These are phyloP conservation scores for Saururus chinensis DNA, from an alignment of 164 flowering plant species.

Conservation along the genomic window DNA sequence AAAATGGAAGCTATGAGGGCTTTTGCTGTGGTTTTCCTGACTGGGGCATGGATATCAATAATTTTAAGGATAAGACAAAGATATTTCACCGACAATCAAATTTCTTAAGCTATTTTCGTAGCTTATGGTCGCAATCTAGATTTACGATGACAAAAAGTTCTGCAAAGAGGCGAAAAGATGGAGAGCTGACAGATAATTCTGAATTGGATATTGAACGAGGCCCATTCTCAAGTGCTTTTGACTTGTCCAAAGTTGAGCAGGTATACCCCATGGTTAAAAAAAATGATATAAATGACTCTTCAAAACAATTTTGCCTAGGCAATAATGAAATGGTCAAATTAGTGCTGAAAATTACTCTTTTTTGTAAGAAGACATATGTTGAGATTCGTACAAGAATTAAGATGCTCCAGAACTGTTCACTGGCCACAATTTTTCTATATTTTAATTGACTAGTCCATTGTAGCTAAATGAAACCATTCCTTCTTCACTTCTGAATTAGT, in stretches of 20 bases:
- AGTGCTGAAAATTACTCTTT: too few relatives aligned
- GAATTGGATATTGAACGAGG: constrained; percentile 16
- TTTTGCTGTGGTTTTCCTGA: not conserved
- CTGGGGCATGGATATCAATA: not conserved
- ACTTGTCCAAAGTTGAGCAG: constrained; percentile 18
- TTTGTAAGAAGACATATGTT: too few relatives aligned
- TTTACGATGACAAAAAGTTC: constrained; percentile 15
- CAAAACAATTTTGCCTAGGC: too few relatives aligned
- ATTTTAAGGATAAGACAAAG: constrained; percentile 10
- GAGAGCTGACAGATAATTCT: constrained; percentile 17
- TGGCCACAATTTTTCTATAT: too few relatives aligned
- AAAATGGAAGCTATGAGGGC: not conserved
- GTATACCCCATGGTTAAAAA: constrained; percentile 6
- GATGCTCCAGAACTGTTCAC: too few relatives aligned
- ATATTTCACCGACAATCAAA: constrained; percentile 8
- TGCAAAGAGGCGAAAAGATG: constrained; percentile 40
- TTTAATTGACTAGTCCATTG: too few relatives aligned
- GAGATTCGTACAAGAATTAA: too few relatives aligned
- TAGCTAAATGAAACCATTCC: too few relatives aligned
- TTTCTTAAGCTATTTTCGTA: constrained; percentile 16
- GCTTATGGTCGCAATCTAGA: constrained; percentile 18
- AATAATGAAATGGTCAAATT: not conserved
- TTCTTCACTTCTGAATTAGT: too few relatives aligned
- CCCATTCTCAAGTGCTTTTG: constrained; percentile 17
- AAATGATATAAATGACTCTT: too few relatives aligned